Percentiles rank a stretch among this genome's conserved stretches.
Conservation (phyloP, 2,329 filamentous ascomycete genomes). For the Corynespora cassiicola region DNA sequence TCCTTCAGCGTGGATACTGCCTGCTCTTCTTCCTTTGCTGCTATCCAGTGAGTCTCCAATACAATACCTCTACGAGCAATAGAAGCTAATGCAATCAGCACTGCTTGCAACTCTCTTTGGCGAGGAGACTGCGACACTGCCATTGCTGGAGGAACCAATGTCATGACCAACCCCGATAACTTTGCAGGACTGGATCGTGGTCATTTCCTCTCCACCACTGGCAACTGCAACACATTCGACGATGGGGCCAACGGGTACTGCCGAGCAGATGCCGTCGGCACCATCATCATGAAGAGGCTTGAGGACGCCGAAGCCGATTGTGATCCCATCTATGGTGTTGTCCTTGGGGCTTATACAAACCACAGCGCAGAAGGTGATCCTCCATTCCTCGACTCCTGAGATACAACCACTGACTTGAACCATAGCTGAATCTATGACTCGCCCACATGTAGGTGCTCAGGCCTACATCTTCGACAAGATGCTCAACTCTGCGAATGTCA, state of each 20-base stretch:
- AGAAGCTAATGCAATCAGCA: too few species aligned
- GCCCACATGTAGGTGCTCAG: constrained; percentile 32
- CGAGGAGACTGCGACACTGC: constrained; percentile 35
- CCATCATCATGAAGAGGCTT: constrained; percentile 34
- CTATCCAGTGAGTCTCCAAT: too few species aligned
- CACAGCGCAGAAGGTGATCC: constrained; percentile 41
- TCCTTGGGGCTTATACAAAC: constrained; percentile 37
- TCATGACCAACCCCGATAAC: constrained; percentile 38
- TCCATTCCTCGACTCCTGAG: constrained; percentile 20
- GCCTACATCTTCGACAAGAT: constrained; percentile 19
- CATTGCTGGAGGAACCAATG: constrained; percentile 30
- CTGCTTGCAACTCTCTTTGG: constrained; percentile 36
- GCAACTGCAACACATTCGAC: constrained; percentile 40
- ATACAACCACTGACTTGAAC: not conserved
- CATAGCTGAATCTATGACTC: constrained; percentile 24
- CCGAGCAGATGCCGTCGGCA: constrained; percentile 33
- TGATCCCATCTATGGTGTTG: constrained; percentile 40
- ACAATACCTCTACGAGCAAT: too few species aligned
- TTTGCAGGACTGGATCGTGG: constrained; percentile 28
- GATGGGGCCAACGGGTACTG: constrained; percentile 32
- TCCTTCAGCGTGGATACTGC: constrained; percentile 49
- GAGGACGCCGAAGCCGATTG: constrained; percentile 31
- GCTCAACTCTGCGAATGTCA: constrained; percentile 40
- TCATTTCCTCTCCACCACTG: constrained; percentile 30
- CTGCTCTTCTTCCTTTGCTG: constrained; percentile 43